phyloP scores from a whole-genome alignment of 495 filamentous ascomycete genomes.

The Apodospora peruviana region DNA sequence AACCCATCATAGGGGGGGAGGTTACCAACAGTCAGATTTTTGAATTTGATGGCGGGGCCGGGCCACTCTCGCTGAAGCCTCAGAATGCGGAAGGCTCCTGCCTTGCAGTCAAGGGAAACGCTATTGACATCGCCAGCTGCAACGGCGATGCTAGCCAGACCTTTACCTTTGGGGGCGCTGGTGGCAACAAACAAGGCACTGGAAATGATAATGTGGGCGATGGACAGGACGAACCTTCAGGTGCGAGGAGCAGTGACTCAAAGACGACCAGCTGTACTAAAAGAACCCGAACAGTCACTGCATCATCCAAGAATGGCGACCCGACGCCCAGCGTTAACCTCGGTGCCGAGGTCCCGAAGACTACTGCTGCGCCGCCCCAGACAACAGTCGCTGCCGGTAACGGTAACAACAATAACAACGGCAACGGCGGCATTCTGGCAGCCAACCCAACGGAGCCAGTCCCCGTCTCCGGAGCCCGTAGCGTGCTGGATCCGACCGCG shows the following conservation, averaged over 20 bases:
- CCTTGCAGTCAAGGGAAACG: constrained; percentile 38
- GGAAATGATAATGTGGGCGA: constrained; percentile 12
- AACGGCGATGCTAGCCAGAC: constrained; percentile 36
- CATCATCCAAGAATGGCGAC: background rate
- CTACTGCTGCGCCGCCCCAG: background rate
- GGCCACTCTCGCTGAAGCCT: constrained; percentile 37
- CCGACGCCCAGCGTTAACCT: background rate
- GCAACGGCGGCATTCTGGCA: constrained; percentile 18
- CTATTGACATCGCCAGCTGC: constrained; percentile 40
- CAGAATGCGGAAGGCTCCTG: constrained; percentile 39
- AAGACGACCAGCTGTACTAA: constrained; percentile 9
- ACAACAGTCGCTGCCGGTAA: background rate
- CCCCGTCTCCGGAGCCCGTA: constrained; percentile 46
- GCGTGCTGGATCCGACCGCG: constrained; percentile 41
- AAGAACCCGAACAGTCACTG: constrained; percentile 16
- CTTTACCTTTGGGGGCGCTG: constrained; percentile 41
- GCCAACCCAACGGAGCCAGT: constrained; percentile 42
- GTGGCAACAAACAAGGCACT: constrained; percentile 10
- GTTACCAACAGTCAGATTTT: constrained; percentile 48
- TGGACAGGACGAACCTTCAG: constrained; percentile 4
- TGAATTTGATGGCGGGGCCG: constrained; percentile 34
- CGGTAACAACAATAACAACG: background rate
- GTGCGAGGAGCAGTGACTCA: background rate
- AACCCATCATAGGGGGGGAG: constrained; percentile 27
- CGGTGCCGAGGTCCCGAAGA: background rate